These are phyloP conservation scores for Crucihimalaya himalaica DNA, from an alignment of 345 rosid genomes.

Conservation along the genomic window DNA sequence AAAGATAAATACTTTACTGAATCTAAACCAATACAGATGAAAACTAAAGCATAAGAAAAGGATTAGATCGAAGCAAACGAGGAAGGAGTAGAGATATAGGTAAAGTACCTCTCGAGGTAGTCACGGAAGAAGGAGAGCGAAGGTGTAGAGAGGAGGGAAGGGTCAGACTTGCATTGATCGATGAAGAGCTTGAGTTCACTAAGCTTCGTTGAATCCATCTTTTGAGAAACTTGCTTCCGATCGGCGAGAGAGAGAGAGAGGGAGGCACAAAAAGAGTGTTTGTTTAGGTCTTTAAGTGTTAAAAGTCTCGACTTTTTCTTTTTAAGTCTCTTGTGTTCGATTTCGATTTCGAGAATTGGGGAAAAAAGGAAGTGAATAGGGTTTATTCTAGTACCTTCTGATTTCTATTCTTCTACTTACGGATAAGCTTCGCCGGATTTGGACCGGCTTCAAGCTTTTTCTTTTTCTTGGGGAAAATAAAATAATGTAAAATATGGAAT, in stretches of 20 bases:
- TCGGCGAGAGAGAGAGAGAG: constrained; percentile 19
- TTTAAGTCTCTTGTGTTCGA: background rate
- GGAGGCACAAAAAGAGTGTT: background rate
- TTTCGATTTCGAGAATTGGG: constrained; percentile 21
- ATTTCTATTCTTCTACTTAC: constrained; percentile 12
- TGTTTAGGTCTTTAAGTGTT: constrained; percentile 15
- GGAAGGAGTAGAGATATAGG: constrained; percentile 4
- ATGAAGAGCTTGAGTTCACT: constrained; percentile 66
- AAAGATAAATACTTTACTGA: constrained; percentile 27
- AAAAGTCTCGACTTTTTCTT: constrained; percentile 31
- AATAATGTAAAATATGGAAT: background rate
- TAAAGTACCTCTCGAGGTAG: constrained; percentile 69
- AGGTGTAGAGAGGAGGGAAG: constrained; percentile 77
- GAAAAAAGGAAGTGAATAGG: constrained; percentile 9
- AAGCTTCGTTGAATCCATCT: constrained; percentile 48
- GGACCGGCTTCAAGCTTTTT: background rate
- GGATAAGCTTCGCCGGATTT: constrained; percentile 32
- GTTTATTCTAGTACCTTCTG: constrained; percentile 31
- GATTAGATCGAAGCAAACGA: constrained; percentile 28
- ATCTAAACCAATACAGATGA: background rate
- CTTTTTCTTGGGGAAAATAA: too few relatives aligned
- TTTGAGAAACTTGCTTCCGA: constrained; percentile 5
- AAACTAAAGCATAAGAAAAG: background rate
- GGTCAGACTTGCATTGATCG: constrained; percentile 77
- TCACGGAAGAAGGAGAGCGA: constrained; percentile 95